A percentile compares a stretch with the other conserved stretches of the same genome.
Conservation (phyloP, 225 moss, liverwort and hornwort genomes). For the Climacium dendroides region DNA sequence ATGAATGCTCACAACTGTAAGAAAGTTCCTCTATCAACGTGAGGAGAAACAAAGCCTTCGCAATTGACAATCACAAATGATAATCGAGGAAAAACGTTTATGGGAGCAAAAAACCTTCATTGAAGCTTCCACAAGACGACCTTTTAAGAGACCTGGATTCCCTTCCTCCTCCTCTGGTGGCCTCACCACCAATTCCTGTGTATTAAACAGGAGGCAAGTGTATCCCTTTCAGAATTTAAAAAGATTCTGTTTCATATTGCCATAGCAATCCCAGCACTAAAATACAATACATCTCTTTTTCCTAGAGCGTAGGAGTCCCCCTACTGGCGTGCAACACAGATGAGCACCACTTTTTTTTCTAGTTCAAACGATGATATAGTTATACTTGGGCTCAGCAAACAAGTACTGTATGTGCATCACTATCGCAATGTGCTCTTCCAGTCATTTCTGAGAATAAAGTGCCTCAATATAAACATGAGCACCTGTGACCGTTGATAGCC, state of each 20-base stretch:
- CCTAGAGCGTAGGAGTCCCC: neutral
- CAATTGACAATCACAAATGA: neutral
- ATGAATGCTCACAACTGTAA: neutral
- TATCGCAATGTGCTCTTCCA: neutral
- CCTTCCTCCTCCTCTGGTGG: slow-evolving; percentile 40
- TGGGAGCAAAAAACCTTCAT: slow-evolving; percentile 41
- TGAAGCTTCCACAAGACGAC: slow-evolving; percentile 59
- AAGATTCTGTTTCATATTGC: neutral
- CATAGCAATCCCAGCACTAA: neutral
- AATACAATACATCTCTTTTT: neutral
- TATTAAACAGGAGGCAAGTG: neutral
- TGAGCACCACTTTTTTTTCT: neutral
- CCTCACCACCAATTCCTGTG: slow-evolving; percentile 63
- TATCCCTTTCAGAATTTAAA: neutral
- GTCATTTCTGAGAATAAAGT: neutral
- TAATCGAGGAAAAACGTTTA: neutral
- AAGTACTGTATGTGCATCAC: neutral
- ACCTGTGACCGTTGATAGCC: slow-evolving; percentile 44
- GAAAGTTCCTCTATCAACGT: neutral
- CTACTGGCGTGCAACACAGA: neutral
- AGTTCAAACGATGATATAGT: neutral
- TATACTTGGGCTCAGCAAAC: neutral
- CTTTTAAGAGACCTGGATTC: slow-evolving; percentile 31
- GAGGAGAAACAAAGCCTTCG: neutral
- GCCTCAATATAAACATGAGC: neutral